These are phyloP conservation scores for Gaeumannomyces sp. DNA, from an alignment of 2,329 filamentous ascomycete genomes.

Conservation along the genomic window DNA sequence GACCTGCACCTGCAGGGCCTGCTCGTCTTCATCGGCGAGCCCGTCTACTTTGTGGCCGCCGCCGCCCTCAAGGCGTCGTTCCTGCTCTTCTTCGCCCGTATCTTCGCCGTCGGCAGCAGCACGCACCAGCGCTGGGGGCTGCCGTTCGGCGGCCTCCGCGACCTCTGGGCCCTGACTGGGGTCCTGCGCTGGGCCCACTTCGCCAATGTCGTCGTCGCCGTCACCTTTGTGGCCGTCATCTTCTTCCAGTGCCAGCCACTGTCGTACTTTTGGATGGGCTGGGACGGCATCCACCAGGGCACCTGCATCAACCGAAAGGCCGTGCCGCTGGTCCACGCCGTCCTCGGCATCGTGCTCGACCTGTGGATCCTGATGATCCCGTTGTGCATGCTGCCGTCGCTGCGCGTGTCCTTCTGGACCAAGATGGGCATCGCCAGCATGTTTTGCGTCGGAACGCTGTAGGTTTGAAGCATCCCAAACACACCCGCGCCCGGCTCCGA, in stretches of 20 bases:
- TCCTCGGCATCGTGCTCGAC: constrained; percentile 5
- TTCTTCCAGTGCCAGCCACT: constrained; percentile 1
- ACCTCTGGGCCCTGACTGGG: constrained; percentile 1
- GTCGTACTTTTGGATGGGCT: constrained; percentile 4
- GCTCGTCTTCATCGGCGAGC: constrained; percentile 4
- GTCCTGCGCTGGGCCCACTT: constrained; percentile 1
- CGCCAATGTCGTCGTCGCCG: background rate
- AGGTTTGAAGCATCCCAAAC: background rate
- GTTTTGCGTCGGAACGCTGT: constrained; percentile 8
- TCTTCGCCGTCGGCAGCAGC: constrained; percentile 6
- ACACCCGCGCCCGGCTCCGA: too few species aligned
- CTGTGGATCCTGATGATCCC: constrained; percentile 8
- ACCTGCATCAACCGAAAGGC: constrained; percentile 2
- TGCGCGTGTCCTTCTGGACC: constrained; percentile 2
- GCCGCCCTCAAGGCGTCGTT: constrained; percentile 3
- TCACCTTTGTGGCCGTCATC: background rate
- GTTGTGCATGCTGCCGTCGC: background rate
- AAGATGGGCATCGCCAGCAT: constrained; percentile 6
- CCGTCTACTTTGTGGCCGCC: background rate
- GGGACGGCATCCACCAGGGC: background rate
- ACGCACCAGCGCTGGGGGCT: background rate
- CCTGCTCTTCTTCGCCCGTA: constrained; percentile 2
- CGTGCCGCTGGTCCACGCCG: background rate
- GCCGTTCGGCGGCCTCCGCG: background rate
- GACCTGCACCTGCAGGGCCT: background rate